Evolutionary conservation across 2,329 filamentous ascomycete genomes (phyloP), one percentile per base, ranked within the genome.

Genomic region (Monosporascus cannonballus): DNA sequence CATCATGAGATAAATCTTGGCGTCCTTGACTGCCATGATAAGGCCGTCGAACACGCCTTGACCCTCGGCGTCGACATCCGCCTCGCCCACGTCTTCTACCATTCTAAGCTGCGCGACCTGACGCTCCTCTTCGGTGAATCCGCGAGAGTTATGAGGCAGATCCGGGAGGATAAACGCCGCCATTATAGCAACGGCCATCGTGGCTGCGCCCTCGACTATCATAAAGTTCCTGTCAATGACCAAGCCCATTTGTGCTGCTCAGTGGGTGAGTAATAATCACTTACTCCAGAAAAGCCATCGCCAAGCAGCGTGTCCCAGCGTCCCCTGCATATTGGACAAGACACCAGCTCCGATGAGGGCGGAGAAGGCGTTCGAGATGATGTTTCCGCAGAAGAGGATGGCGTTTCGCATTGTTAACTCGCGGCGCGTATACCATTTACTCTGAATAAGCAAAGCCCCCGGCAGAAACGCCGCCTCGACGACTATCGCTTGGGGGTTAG

Each of bases 401-500:
- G 80, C 79, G 59, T 83, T 81, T 49, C 80, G 70, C 51, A 70
- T 69, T 15, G 76, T 75, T 55, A 84, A 61, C 67, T 83, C 80
- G 48, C 77, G 76, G 47, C 82, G 75, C 1, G 83, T 86, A 66
- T 87, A 87, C 78, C 83, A 87, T 59, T 85, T 83, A 0, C 80
- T 83, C 20, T 87, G 73, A 46, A 86, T 80, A 44, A 85, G 73
- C 11, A 86, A 73, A 0, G 80, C 80, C 42, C 84, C 84, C 0
- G 84, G 84, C 25, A 85, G 71, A 65, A 85, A 86, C 1, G 83
- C 82, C 0, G 84, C 84, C 65, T 86, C 83, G 48, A 84, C 69
- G 54, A 83, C 27, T 30, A 2, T 30, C 9, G 9, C 27, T 11
- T 3, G 27, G 9, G 27, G 27, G 27, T 30, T 30, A 30, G 9